Conservation (phyloP, 169 alveolate genomes). For the Eimeria tenella region DNA sequence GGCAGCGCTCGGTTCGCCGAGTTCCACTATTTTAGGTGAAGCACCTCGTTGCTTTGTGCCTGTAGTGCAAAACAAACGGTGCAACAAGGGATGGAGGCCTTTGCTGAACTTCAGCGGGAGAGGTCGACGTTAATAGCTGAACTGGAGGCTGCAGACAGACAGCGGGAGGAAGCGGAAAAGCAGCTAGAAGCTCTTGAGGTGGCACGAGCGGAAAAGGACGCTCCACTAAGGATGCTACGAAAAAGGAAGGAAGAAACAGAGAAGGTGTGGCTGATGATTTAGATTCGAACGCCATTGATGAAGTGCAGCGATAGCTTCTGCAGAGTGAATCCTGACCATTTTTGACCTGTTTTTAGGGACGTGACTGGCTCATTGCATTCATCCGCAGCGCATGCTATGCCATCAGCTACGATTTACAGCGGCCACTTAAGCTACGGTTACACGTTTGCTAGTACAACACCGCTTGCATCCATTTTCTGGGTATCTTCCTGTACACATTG, state of each 20-base stretch:
- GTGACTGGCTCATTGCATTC: no score
- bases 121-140: slow-evolving; percentile 20
- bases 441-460: no score
- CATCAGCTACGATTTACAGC: no score
- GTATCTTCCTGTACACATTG: neutral
- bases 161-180: slow-evolving; percentile 6
- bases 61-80: slow-evolving; percentile 44
- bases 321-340: no score
- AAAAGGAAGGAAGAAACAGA: slow-evolving; percentile 67
- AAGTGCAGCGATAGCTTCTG: no score
- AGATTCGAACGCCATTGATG: no score
- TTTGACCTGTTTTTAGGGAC: no score
- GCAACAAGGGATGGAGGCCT: slow-evolving; percentile 40
- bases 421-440: no score
- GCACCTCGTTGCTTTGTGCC: slow-evolving; percentile 18
- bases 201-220: slow-evolving; percentile 34
- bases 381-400: no score
- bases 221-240: slow-evolving; percentile 42
- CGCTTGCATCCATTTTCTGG: neutral
- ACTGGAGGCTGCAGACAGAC: slow-evolving; percentile 22
- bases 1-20: no score
- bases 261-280: neutral
- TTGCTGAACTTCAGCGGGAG: slow-evolving; percentile 47
- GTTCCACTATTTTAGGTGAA: no score
- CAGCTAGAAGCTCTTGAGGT: slow-evolving; percentile 27